Evolutionary conservation across 2,329 filamentous ascomycete genomes (phyloP), one percentile per base, ranked within the genome.

Genomic region (Botryosphaeria agaves): DNA sequence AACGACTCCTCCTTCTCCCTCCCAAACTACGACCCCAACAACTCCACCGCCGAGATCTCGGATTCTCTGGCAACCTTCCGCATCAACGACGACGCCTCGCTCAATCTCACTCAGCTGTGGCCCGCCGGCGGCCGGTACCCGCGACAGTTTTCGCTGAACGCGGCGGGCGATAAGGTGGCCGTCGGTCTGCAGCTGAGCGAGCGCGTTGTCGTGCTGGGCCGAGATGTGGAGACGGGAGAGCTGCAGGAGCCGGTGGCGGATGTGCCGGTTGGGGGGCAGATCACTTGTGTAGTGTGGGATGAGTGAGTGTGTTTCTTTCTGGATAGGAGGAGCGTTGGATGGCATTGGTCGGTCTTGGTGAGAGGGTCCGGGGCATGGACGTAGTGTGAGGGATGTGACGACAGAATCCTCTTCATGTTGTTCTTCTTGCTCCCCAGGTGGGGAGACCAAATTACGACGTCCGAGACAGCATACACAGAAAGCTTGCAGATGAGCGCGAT

Each of bases 101-200:
- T 82, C 16, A 51, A 44, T 1, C 62, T 69, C 33, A 47, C 69
- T 3, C 65, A 76, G 41, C 58, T 71, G 17, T 63, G 64, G n/a
- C 61, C 76, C 0, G 65, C 72, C 0, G 74, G 75, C 29, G 80
- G 80, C 2, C 49, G 55, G 5, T 66, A 62, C 32, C 79, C 80
- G 0, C 64, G 79, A 14, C 74, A 77, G 24, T 77, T 81, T 48
- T 66, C 63, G 30, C 52, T 81, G 33, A 83, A 76, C 49, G 62
- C 61, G 36, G 65, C 62, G 7, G 78, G 77, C 1, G 62, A 62
- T 32, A 52, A 76, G 34, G 53, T 82, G 3, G 77, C 73, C 1
- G 68, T 82, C 17, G 76, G 65, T 0, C 59, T 78, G 38, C 75
- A 83, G 51, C 52, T 53, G 11, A 69, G 69, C 30, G 56, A 61